phyloP scores from a whole-genome alignment of 1,284 basidiomycete species.

The Austroboletus niveus region DNA sequence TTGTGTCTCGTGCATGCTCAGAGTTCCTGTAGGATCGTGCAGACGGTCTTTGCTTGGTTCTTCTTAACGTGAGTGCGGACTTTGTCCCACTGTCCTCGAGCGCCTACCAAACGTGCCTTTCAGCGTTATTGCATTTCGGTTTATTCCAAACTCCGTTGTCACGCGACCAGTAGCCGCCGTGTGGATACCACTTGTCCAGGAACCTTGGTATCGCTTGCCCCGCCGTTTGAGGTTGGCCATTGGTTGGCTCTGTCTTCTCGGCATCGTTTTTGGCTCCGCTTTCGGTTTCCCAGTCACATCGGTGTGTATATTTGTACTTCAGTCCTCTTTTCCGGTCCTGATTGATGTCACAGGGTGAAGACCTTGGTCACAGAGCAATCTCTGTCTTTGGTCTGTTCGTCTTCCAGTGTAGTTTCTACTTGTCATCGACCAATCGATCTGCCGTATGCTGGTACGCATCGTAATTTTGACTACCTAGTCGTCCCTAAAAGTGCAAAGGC shows the following conservation, averaged over 20 bases:
- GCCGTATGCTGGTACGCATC: conserved; percentile 61
- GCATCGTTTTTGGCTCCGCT: conserved; percentile 76
- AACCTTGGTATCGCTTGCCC: conserved; percentile 71
- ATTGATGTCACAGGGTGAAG: conserved; percentile 47
- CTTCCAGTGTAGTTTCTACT: conserved; percentile 74
- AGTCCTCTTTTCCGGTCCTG: conserved; percentile 4
- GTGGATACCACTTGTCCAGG: conserved; percentile 62
- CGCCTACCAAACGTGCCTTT: not conserved
- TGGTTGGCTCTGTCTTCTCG: conserved; percentile 75
- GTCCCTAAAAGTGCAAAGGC: conserved; percentile 43
- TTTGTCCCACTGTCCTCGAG: not conserved
- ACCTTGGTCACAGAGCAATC: conserved; percentile 75
- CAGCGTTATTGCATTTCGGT: conserved; percentile 77
- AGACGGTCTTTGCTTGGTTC: conserved; percentile 78
- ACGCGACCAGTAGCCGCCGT: conserved; percentile 63
- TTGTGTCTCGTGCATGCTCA: conserved; percentile 12
- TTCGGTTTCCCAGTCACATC: conserved; percentile 69
- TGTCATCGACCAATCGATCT: conserved; percentile 57
- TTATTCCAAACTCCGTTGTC: conserved; percentile 67
- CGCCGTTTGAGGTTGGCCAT: conserved; percentile 53
- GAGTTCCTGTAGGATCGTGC: conserved; percentile 54
- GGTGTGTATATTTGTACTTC: conserved; percentile 38
- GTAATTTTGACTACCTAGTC: not conserved
- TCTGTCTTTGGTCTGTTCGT: conserved; percentile 77
- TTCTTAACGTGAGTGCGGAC: conserved; percentile 57